These are phyloP conservation scores for Penicillium flavigenum DNA, from an alignment of 495 filamentous ascomycete species.

Conservation along the genomic window DNA sequence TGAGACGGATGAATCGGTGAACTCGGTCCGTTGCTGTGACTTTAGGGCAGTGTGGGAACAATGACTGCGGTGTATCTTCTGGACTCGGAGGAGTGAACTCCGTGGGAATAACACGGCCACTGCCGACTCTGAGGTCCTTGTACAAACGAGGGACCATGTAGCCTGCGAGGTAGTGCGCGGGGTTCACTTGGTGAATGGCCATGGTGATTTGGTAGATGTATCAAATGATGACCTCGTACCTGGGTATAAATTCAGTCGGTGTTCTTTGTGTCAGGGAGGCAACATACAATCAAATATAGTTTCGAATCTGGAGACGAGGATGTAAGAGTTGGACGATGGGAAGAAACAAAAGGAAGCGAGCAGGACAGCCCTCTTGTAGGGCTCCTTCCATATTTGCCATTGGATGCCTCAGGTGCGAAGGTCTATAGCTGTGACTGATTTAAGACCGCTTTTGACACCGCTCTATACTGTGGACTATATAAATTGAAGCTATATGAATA, in stretches of 20 bases:
- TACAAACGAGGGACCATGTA: neutral
- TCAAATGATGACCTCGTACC: too few species aligned
- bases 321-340: too few species aligned
- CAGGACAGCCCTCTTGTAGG: constrained; percentile 16
- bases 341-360: too few species aligned
- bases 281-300: too few species aligned
- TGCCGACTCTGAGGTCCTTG: neutral
- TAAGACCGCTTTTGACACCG: too few species aligned
- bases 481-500: neutral
- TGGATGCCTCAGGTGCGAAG: too few species aligned
- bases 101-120: neutral
- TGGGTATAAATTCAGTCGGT: too few species aligned
- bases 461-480: too few species aligned
- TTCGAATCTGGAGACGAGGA: too few species aligned
- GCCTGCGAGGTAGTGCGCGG: neutral
- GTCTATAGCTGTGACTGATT: too few species aligned
- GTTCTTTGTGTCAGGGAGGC: too few species aligned
- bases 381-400: neutral
- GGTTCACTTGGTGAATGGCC: neutral
- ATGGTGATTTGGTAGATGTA: neutral
- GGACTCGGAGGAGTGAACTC: neutral
- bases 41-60: neutral
- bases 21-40: neutral
- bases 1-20: neutral
- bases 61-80: neutral